Base-by-base conservation (phyloP, 2,329 filamentous ascomycete genomes). In the Sclerotinia minor region DNA sequence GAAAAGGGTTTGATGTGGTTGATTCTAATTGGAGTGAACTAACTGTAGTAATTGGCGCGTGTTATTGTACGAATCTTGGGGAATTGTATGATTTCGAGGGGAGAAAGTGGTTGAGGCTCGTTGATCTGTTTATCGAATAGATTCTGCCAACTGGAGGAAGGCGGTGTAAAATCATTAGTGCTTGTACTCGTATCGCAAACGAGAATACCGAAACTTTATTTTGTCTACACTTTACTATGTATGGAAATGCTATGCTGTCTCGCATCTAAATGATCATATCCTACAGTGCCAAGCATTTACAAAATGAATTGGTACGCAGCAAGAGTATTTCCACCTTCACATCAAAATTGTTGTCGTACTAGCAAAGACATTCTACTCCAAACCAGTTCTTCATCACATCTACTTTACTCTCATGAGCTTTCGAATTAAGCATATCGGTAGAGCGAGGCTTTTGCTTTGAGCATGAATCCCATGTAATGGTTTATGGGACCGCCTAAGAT, bases 21-120 rank as follows among this genome's bases (percentile, higher is more conserved):
- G 9, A 2, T 41, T 64, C n/a, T 15, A 26, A 24, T 5, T 50
- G 32, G 13, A 26, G 15, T 38, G 38, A 38, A 61, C 24, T 17
- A 38, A 45, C 45, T 15, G 32, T 24, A 5, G 29, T 21, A 26
- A 26, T 50, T 38, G n/a, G 38, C 59, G 59, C 59, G 59, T 63
- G 38, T 5, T 50, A 6, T 61, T 61, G 32, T 50, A 61, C 8
- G 45, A 38, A 50, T 45, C 59, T 38, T 50, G n/a, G 24, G 13
- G 59, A 41, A 26, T 63, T 63, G 45, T 63, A 38, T 50, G 47
- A 38, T 63, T 32, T 63, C 32, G 45, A 8, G 29, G 59, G 59
- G 15, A 50, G 59, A 50, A 63, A 41, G 32, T 24, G 45, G 45
- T 61, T 17, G 38, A 59, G 49, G 24, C 44, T 59, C 21, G 15